These are phyloP conservation scores for Solanum stenotomum DNA, from an alignment of 257 asterid genomes.

Conservation along the genomic window DNA sequence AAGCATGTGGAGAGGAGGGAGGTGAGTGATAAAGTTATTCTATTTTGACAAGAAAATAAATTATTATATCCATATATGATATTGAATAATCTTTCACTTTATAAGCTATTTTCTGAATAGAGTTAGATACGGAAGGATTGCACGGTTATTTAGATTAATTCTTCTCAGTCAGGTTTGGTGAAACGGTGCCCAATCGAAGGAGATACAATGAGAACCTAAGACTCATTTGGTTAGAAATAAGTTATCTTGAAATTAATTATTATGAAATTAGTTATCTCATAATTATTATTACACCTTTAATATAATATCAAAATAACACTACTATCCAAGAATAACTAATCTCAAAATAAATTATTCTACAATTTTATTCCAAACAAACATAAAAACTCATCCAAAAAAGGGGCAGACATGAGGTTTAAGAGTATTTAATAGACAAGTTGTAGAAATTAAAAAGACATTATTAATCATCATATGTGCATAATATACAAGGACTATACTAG, in stretches of 20 bases:
- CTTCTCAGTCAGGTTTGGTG: rapidly evolving
- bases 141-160: not conserved
- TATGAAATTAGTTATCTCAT: not conserved
- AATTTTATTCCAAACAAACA: not conserved
- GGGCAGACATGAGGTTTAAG: not conserved
- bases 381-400: not conserved
- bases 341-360: not conserved
- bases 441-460: not conserved
- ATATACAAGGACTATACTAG: not conserved
- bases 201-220: not conserved
- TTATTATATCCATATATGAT: not conserved
- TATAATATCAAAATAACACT: too few species aligned
- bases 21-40: not conserved
- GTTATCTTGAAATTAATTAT: rapidly evolving
- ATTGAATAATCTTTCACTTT: too few species aligned
- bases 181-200: not conserved
- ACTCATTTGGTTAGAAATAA: rapidly evolving
- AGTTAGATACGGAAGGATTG: not conserved
- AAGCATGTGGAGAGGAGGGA: not conserved
- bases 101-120: not conserved
- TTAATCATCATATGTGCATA: not conserved
- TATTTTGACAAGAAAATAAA: not conserved
- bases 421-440: not conserved
- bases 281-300: not conserved
- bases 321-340: not conserved